Percentiles rank a stretch among this genome's conserved stretches.
Evolutionary conservation across 345 rosid genomes (phyloP).

Genomic region (Aquilaria sinensis): DNA sequence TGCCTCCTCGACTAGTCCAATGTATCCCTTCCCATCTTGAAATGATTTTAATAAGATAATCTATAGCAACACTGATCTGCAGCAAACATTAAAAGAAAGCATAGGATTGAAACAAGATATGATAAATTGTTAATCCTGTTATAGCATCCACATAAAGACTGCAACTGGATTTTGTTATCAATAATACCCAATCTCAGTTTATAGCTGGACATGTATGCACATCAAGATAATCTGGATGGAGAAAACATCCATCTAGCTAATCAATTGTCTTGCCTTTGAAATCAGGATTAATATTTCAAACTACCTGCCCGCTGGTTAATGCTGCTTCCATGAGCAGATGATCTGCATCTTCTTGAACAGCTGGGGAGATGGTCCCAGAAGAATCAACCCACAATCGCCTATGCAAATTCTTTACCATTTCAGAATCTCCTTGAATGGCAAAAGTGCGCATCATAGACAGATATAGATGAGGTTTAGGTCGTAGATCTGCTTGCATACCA

Average conservation of each 20-base stretch:
- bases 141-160: neutral
- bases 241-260: neutral
- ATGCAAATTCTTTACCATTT: constrained; percentile 48
- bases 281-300: constrained; percentile 8
- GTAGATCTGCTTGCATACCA: constrained; percentile 33
- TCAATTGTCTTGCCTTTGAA: constrained; percentile 1
- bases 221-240: constrained; percentile 6
- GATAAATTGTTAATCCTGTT: neutral
- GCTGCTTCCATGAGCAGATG: constrained; percentile 86
- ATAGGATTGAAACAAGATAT: neutral
- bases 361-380: constrained; percentile 45
- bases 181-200: neutral
- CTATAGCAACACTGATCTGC: constrained; percentile 49
- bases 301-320: constrained; percentile 65
- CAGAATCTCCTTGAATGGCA: constrained; percentile 48
- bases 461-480: constrained; percentile 76
- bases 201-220: neutral
- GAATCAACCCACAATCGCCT: constrained; percentile 64
- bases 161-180: neutral
- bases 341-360: constrained; percentile 61
- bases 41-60: constrained; percentile 36
- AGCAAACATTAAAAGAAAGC: neutral
- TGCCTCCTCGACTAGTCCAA: constrained; percentile 81
- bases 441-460: constrained; percentile 77
- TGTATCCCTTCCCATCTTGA: constrained; percentile 59